Conservation (phyloP, 208 protist species). For the Crithidia bombi region DNA sequence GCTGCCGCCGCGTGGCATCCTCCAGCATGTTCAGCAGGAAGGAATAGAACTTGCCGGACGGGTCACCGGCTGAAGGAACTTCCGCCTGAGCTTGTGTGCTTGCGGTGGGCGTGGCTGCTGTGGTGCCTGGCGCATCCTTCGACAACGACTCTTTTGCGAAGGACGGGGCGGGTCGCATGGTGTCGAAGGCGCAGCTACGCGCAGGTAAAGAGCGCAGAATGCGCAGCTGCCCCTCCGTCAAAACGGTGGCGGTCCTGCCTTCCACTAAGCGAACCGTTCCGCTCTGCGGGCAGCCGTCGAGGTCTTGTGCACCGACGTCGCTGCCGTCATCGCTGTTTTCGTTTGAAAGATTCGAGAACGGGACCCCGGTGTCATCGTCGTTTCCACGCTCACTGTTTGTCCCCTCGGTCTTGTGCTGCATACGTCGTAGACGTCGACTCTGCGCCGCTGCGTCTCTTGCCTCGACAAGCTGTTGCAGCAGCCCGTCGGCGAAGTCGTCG, state of each 20-base stretch:
- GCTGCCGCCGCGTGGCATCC: slow-evolving; percentile 47
- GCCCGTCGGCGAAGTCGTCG: slow-evolving; percentile 22
- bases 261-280: background rate
- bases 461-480: slow-evolving; percentile 28
- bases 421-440: slow-evolving; percentile 10
- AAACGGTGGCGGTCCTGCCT: background rate
- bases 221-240: slow-evolving; percentile 28
- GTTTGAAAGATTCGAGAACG: background rate
- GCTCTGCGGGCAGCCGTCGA: background rate
- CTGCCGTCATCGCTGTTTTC: background rate
- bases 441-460: slow-evolving; percentile 26
- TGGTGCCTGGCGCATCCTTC: background rate
- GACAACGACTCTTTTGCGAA: background rate
- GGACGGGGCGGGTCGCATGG: slow-evolving; percentile 5
- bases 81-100: background rate
- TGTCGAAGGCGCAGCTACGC: slow-evolving; percentile 31
- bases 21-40: slow-evolving; percentile 46
- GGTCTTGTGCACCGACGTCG: background rate
- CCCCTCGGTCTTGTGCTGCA: slow-evolving; percentile 4
- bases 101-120: background rate
- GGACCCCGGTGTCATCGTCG: background rate
- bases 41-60: slow-evolving; percentile 26
- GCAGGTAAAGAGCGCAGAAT: slow-evolving; percentile 27
- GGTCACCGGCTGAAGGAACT: background rate
- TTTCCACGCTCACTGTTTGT: background rate